Evolutionary conservation across 2,329 filamentous ascomycete genomes (phyloP).

Genomic region (Cercospora nicotianae): DNA sequence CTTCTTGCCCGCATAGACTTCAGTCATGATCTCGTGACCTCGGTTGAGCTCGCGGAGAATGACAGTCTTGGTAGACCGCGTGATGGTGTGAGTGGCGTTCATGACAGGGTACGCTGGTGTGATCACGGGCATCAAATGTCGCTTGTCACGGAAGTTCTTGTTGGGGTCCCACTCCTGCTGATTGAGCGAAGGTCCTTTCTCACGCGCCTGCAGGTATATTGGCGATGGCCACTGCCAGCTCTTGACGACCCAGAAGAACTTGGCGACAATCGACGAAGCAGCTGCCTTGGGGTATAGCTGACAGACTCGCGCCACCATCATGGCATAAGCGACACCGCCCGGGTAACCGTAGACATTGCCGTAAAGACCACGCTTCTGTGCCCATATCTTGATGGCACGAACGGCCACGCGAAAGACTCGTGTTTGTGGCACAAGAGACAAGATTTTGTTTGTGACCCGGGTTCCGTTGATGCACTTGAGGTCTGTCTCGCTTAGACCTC

Average conservation of each 20-base stretch:
- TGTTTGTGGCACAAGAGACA: constrained; percentile 82
- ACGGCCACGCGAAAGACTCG: constrained; percentile 87
- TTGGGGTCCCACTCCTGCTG: constrained; percentile 94
- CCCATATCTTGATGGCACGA: constrained; percentile 94
- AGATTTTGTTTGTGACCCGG: constrained; percentile 88
- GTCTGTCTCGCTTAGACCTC: constrained; percentile 82
- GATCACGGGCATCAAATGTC: constrained; percentile 96
- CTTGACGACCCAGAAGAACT: constrained; percentile 90
- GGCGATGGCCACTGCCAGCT: constrained; percentile 93
- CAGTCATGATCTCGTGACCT: constrained; percentile 72
- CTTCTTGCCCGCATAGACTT: constrained; percentile 73
- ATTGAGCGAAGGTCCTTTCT: constrained; percentile 71
- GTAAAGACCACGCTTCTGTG: constrained; percentile 86
- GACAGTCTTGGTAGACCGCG: constrained; percentile 77
- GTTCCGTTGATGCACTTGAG: constrained; percentile 91
- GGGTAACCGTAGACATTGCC: constrained; percentile 96
- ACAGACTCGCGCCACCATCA: constrained; percentile 93
- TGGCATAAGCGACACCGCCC: constrained; percentile 95
- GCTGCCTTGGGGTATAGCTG: constrained; percentile 94
- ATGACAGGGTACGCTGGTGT: constrained; percentile 96
- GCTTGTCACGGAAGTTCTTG: constrained; percentile 76
- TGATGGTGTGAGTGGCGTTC: constrained; percentile 96
- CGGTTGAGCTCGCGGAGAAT: constrained; percentile 80
- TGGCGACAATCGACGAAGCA: constrained; percentile 81
- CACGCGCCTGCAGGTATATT: constrained; percentile 85